Percentiles rank a stretch among this genome's conserved stretches.
Evolutionary conservation across 257 asterid species (phyloP).

Genomic region (Solanum habrochaites): DNA sequence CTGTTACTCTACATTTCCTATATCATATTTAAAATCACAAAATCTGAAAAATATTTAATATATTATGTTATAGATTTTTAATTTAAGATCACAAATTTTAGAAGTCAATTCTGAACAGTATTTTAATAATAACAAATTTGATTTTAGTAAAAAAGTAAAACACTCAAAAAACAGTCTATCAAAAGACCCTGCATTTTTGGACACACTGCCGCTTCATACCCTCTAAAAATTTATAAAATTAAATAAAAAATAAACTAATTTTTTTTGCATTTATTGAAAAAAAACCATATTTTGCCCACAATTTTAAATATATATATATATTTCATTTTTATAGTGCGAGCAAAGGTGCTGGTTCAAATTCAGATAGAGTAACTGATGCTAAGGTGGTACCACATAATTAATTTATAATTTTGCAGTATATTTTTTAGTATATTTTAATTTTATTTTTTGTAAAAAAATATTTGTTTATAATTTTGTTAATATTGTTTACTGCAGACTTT

Average conservation of each 20-base stretch:
- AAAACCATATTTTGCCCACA: background rate
- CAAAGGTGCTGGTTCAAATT: constrained; percentile 56
- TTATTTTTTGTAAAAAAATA: background rate
- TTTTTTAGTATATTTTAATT: background rate
- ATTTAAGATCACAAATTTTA: background rate
- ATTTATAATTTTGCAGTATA: background rate
- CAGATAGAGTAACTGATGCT: constrained; percentile 64
- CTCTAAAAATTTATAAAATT: too few species aligned
- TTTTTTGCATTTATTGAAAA: background rate
- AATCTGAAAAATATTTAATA: too few species aligned
- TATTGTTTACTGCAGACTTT: constrained; percentile 39
- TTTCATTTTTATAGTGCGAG: constrained; percentile 37
- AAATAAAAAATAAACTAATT: background rate
- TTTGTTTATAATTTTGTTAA: background rate
- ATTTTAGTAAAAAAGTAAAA: constrained; percentile 14
- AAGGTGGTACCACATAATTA: constrained; percentile 43
- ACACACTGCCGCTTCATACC: too few species aligned
- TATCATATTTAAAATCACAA: background rate
- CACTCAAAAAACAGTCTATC: too few species aligned
- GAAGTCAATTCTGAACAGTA: constrained; percentile 13
- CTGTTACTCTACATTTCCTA: background rate
- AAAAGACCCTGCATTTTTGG: constrained; percentile 18
- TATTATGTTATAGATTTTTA: too few species aligned
- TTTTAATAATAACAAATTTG: constrained; percentile 12
- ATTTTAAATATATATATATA: background rate